A percentile compares a stretch with the other conserved stretches of the same genome.
phyloP scores from a whole-genome alignment of 192 early-diverging fungal species.

The Radiomyces spectabilis region DNA sequence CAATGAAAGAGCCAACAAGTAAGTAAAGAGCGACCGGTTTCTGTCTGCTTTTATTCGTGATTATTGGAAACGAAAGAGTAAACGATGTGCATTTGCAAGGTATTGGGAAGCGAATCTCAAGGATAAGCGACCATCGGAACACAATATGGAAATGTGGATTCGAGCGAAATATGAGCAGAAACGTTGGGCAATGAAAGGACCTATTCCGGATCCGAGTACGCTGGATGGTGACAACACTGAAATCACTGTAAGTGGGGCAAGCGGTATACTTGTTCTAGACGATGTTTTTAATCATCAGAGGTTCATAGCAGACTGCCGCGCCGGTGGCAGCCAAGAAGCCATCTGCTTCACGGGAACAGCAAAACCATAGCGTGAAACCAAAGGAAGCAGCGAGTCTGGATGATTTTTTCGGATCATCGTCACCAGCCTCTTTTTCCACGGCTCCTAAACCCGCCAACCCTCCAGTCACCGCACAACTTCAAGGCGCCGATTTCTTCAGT shows the following conservation, averaged over 20 bases:
- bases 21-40: slow-evolving; percentile 13
- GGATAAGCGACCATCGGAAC: slow-evolving; percentile 34
- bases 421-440: neutral
- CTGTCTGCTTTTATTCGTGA: neutral
- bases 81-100: slow-evolving; percentile 13
- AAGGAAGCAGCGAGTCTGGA: slow-evolving; percentile 12
- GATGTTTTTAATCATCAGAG: neutral
- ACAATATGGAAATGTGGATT: slow-evolving; percentile 67
- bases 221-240: slow-evolving; percentile 24
- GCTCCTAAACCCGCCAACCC: neutral
- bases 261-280: slow-evolving; percentile 6
- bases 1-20: slow-evolving; percentile 62
- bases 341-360: neutral
- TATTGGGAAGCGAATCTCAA: slow-evolving; percentile 50
- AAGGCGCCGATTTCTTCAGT: slow-evolving; percentile 35
- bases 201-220: slow-evolving; percentile 66
- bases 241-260: neutral
- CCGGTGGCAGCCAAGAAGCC: neutral
- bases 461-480: slow-evolving; percentile 17
- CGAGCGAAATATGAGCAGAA: slow-evolving; percentile 75
- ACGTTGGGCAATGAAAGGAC: slow-evolving; percentile 63
- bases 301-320: neutral
- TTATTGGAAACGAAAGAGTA: too few species aligned
- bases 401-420: slow-evolving; percentile 15
- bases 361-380: neutral